These are phyloP conservation scores for Rhizopus arrhizus DNA, from an alignment of 371 early-diverging fungal genomes.

Conservation along the genomic window DNA sequence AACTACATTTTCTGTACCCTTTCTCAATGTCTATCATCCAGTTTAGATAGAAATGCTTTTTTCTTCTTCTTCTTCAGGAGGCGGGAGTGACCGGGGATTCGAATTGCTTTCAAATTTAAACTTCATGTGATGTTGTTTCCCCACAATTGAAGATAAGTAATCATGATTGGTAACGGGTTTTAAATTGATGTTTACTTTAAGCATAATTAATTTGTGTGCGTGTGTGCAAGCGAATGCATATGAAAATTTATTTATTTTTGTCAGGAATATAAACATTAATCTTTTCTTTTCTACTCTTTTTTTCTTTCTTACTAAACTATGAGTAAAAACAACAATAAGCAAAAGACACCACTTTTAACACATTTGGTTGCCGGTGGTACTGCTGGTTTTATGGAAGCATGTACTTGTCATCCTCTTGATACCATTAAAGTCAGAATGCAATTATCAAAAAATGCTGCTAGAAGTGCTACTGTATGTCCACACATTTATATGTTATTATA, in stretches of 20 bases:
- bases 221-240: slow-evolving; percentile 24
- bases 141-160: slow-evolving; percentile 17
- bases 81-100: slow-evolving; percentile 28
- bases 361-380: slow-evolving; percentile 89
- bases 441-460: slow-evolving; percentile 59
- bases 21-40: background rate
- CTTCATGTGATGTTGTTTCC: slow-evolving; percentile 31
- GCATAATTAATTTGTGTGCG: background rate
- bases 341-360: slow-evolving; percentile 58
- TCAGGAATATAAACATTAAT: slow-evolving; percentile 1
- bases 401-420: slow-evolving; percentile 95
- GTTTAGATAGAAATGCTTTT: background rate
- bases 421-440: slow-evolving; percentile 97
- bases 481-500: background rate
- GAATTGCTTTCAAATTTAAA: background rate
- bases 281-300: slow-evolving; percentile 10
- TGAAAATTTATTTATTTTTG: slow-evolving; percentile 34
- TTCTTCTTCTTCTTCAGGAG: background rate
- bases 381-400: slow-evolving; percentile 93
- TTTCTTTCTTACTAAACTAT: slow-evolving; percentile 20
- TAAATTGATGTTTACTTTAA: slow-evolving; percentile 1
- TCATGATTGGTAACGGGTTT: slow-evolving; percentile 23
- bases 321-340: slow-evolving; percentile 44
- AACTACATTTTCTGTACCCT: background rate
- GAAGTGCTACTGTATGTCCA: slow-evolving; percentile 48